phyloP scores from a whole-genome alignment of 1,284 basidiomycete species.

The Boletus semigastroideus region DNA sequence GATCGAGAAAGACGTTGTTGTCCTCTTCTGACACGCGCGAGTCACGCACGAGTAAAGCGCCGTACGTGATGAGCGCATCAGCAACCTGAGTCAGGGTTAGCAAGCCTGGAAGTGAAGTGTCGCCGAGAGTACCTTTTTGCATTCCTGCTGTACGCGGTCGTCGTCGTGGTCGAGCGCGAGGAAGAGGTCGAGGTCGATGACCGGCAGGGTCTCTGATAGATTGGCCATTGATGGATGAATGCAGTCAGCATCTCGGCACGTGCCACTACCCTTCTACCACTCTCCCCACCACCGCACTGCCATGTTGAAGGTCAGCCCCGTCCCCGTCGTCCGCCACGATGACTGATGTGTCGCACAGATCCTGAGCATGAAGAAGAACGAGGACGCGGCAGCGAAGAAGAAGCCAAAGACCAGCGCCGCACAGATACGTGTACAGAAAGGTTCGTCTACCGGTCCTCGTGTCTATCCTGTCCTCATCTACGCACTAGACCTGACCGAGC shows the following conservation, averaged over 20 bases:
- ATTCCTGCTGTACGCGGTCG: slow-evolving; percentile 54
- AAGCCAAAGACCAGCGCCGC: slow-evolving; percentile 97
- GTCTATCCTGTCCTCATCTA: neutral
- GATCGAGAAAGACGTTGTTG: slow-evolving; percentile 76
- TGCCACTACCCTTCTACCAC: slow-evolving; percentile 25
- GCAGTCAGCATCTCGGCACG: slow-evolving; percentile 26
- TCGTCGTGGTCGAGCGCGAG: slow-evolving; percentile 44
- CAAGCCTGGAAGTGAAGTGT: neutral
- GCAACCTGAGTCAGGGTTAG: slow-evolving; percentile 54
- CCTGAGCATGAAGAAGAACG: slow-evolving; percentile 97
- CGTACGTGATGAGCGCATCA: slow-evolving; percentile 76
- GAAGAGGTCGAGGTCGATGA: slow-evolving; percentile 79
- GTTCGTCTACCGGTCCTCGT: slow-evolving; percentile 42
- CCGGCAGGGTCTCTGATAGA: slow-evolving; percentile 49
- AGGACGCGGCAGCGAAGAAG: slow-evolving; percentile 92
- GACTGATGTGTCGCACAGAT: slow-evolving; percentile 55
- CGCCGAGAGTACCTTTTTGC: slow-evolving; percentile 52
- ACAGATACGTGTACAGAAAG: slow-evolving; percentile 98
- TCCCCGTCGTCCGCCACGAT: neutral
- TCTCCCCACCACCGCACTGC: slow-evolving; percentile 20
- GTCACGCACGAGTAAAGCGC: slow-evolving; percentile 81
- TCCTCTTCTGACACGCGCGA: slow-evolving; percentile 80
- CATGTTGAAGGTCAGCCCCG: slow-evolving; percentile 46
- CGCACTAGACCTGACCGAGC: slow-evolving; percentile 88
- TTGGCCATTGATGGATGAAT: slow-evolving; percentile 24